Conservation (phyloP, 2,329 filamentous ascomycete genomes). For the Ceratocystis variospora region DNA sequence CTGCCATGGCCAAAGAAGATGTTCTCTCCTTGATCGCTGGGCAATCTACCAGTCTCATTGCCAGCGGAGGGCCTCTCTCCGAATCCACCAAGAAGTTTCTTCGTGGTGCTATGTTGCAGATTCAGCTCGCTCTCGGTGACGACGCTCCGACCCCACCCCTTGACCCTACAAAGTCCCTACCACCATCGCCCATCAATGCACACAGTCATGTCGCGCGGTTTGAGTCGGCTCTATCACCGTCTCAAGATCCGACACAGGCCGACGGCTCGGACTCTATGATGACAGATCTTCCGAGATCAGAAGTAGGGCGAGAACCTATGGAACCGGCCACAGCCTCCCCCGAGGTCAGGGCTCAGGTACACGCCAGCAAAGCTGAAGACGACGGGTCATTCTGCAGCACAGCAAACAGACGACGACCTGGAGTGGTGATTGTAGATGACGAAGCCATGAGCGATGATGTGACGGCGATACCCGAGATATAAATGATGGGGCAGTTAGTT, state of each 20-base stretch:
- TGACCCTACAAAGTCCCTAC: conserved; percentile 9
- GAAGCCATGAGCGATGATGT: conserved; percentile 14
- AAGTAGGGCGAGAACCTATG: not conserved
- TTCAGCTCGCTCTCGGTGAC: conserved; percentile 14
- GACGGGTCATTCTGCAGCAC: not conserved
- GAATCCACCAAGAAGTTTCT: conserved; percentile 34
- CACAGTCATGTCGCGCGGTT: not conserved
- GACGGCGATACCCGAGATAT: conserved; percentile 5
- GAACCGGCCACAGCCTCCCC: conserved; percentile 11
- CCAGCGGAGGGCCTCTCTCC: conserved; percentile 28
- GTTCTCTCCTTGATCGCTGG: conserved; percentile 38
- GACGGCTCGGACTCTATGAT: conserved; percentile 2
- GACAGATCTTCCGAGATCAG: conserved; percentile 13
- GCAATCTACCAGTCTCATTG: conserved; percentile 33
- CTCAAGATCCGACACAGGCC: not conserved
- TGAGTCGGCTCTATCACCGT: not conserved
- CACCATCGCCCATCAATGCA: conserved; percentile 5
- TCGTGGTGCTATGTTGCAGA: conserved; percentile 24
- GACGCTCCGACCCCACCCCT: conserved; percentile 15
- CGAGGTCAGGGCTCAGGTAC: not conserved
- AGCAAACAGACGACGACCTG: not conserved
- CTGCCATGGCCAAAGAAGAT: conserved; percentile 22
- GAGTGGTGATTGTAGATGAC: conserved; percentile 9
- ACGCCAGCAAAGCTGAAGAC: not conserved
- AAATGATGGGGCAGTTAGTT: not conserved